These are phyloP conservation scores for Adansonia rubrostipa DNA, from an alignment of 441 rosid genomes.

Conservation along the genomic window DNA sequence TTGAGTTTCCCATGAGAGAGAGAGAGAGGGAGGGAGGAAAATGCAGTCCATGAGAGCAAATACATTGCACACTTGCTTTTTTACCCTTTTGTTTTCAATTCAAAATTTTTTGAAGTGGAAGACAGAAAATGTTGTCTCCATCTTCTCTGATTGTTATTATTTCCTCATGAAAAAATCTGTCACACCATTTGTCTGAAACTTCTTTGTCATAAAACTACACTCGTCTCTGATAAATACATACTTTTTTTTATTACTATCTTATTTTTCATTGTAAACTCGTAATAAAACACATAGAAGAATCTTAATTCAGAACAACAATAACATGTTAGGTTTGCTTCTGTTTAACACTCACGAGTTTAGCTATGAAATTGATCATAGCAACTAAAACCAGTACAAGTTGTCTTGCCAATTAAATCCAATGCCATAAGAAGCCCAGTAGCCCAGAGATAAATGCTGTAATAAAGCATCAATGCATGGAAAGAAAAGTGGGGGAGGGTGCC, in stretches of 20 bases:
- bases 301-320: not conserved
- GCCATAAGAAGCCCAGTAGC: constrained; percentile 23
- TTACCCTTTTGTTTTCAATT: not conserved
- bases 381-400: constrained; percentile 22
- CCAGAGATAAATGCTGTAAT: constrained; percentile 24
- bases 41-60: constrained; percentile 16
- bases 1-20: not conserved
- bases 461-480: constrained; percentile 6
- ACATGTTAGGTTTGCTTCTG: constrained; percentile 3
- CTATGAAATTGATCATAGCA: constrained; percentile 1
- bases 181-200: not conserved
- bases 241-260: not conserved
- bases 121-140: constrained; percentile 27
- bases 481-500: constrained; percentile 22
- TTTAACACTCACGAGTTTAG: not conserved
- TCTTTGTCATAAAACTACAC: not conserved
- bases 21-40: not conserved
- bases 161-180: not conserved
- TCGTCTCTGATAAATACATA: not conserved
- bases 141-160: not conserved
- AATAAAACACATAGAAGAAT: not conserved
- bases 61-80: not conserved
- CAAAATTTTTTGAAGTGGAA: constrained; percentile 6
- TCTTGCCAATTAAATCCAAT: constrained; percentile 24
- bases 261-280: not conserved